phyloP scores from a whole-genome alignment of 306 rosid species.

The Hippophae tibetana region DNA sequence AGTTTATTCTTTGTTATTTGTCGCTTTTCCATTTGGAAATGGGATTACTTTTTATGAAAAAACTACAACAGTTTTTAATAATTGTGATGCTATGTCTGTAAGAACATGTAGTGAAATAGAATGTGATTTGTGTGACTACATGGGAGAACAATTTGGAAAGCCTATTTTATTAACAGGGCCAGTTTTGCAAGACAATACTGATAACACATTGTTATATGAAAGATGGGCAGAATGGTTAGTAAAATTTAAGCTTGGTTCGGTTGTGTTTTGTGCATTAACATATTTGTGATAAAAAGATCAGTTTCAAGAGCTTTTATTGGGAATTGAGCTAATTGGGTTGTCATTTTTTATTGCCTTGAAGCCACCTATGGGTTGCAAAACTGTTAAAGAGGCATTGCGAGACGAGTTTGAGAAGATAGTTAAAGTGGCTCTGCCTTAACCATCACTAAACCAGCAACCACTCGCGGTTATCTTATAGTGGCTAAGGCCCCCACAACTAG shows the following conservation, averaged over 20 bases:
- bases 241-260: conserved; percentile 18
- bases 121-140: too few relatives aligned
- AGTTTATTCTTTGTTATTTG: conserved; percentile 13
- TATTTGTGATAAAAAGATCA: conserved; percentile 28
- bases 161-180: too few relatives aligned
- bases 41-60: conserved; percentile 27
- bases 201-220: too few relatives aligned
- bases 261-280: conserved; percentile 48
- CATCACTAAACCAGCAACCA: too few relatives aligned
- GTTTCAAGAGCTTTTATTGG: conserved; percentile 45
- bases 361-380: conserved; percentile 28
- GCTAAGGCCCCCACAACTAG: too few relatives aligned
- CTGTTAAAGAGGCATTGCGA: conserved; percentile 40
- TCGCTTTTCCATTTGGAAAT: conserved; percentile 34
- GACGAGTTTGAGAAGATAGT: conserved; percentile 47
- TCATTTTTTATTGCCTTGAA: conserved; percentile 46
- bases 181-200: too few relatives aligned
- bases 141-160: too few relatives aligned
- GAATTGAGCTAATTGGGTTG: conserved; percentile 34
- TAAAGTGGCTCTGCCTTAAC: neutral
- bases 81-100: conserved; percentile 33
- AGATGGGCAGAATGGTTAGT: conserved; percentile 28
- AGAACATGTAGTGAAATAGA: conserved; percentile 43
- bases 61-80: conserved; percentile 6
- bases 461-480: too few relatives aligned